Base-by-base conservation (phyloP, 2,329 filamentous ascomycete genomes). In the Neopestalotiopsis clavispora region DNA sequence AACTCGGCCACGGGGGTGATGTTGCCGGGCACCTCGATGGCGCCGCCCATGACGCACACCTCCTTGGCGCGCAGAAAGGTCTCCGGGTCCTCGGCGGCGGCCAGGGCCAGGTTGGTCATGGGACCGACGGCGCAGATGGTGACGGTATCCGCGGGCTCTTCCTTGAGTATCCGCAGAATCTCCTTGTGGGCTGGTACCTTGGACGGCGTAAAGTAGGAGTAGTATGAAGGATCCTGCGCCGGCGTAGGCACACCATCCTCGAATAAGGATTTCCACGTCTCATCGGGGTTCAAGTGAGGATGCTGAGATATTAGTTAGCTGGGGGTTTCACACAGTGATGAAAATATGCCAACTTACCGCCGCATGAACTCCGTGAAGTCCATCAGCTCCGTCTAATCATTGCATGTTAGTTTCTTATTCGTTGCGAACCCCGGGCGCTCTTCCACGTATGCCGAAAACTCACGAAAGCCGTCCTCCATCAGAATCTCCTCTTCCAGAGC, bases 31-130 rank as follows among this genome's bases (percentile, higher is more conserved):
- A 90, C 83, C 69, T 92, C 86, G 67, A 99, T 88, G 30, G 93
- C 91, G 69, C 96, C 96, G 69, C 95, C 96, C 96, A 99, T 99
- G 61, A 98, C 93, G 4, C 97, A 91, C 3, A 99, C 88, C 80
- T 98, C 94, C 79, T 97, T 97, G 63, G 91, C 93, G 58, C 90
- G 90, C 67, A 99, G 85, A 80, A 99, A 98, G 0, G 94, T 91
- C 80, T 95, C 94, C 0, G 95, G 91, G 74, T 98, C 95, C 75
- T 94, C 90, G 14, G 94, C 91, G 2, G 96, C 95, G 3, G 96
- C 96, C 32, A 97, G 81, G 1, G 96, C 96, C 38, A 97, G 83
- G 78, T 97, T 99, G n/a, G 96, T 98, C 74, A 98, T 84, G 1
- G 96, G 96, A 0, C 96, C 96, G 63, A 98, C 86, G 30, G 93